phyloP scores from a whole-genome alignment of 805 yeast species.

The Lipomyces yamadae region DNA sequence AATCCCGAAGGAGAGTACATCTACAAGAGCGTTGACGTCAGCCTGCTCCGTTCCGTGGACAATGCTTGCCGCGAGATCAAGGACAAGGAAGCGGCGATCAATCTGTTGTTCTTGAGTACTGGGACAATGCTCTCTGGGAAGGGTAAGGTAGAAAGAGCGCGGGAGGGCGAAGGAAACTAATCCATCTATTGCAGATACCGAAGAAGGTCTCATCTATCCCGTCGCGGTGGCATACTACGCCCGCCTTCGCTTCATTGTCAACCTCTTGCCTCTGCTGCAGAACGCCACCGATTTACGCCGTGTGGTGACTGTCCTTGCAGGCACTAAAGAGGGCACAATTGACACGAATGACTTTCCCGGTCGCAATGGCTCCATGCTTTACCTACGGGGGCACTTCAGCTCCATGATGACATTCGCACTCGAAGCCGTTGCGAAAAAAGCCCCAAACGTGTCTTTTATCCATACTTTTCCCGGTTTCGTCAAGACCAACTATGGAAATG shows the following conservation, averaged over 20 bases:
- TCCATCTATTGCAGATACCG: slow-evolving; percentile 1
- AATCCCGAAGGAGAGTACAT: slow-evolving; percentile 8
- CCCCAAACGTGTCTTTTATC: slow-evolving; percentile 5
- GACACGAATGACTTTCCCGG: neutral
- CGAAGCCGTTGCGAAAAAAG: slow-evolving; percentile 2
- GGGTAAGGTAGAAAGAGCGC: neutral
- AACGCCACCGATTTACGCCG: slow-evolving; percentile 10
- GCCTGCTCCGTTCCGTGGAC: slow-evolving; percentile 4
- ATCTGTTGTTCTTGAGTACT: slow-evolving; percentile 3
- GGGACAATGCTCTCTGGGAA: slow-evolving; percentile 1
- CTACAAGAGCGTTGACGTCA: slow-evolving; percentile 6
- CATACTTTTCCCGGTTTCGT: slow-evolving; percentile 9
- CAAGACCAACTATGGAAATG: neutral
- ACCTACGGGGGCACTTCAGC: slow-evolving; percentile 7
- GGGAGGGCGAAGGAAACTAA: neutral
- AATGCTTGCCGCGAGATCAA: slow-evolving; percentile 10
- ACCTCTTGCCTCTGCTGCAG: slow-evolving; percentile 8
- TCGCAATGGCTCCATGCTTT: neutral
- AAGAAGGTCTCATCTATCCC: slow-evolving; percentile 4
- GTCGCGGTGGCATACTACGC: slow-evolving; percentile 9
- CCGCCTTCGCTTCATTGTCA: slow-evolving; percentile 10
- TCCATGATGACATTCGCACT: slow-evolving; percentile 12
- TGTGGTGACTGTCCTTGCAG: slow-evolving; percentile 7
- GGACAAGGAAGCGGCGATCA: slow-evolving; percentile 10
- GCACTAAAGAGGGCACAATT: slow-evolving; percentile 7